Percentiles rank a stretch among this genome's conserved stretches.
phyloP scores from a whole-genome alignment of 148 eudicot genomes.

The Bassia scoparia region DNA sequence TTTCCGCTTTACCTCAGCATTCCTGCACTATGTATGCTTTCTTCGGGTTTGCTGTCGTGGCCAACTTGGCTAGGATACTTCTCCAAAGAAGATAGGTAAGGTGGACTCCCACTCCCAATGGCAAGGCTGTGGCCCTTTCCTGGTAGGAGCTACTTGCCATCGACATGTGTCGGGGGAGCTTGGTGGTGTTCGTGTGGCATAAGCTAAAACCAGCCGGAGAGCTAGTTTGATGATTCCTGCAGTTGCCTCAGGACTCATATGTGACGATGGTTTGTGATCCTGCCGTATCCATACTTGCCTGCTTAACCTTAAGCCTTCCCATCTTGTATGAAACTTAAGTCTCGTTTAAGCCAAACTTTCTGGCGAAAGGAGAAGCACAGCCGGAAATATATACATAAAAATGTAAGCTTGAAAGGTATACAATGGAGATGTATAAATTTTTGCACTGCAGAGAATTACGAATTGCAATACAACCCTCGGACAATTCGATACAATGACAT shows the following conservation, averaged over 20 bases:
- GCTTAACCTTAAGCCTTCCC: conserved; percentile 59
- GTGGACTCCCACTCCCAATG: conserved; percentile 80
- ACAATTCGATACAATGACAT: neutral
- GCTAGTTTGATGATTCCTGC: conserved; percentile 79
- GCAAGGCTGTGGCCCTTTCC: conserved; percentile 93
- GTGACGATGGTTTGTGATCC: conserved; percentile 89
- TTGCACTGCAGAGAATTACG: conserved; percentile 8
- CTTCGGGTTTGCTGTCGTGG: conserved; percentile 59
- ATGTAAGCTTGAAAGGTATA: neutral
- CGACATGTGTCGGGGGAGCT: conserved; percentile 81
- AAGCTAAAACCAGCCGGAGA: conserved; percentile 41
- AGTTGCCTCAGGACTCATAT: conserved; percentile 81
- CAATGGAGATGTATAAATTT: neutral
- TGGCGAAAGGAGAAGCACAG: neutral
- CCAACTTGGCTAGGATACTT: conserved; percentile 55
- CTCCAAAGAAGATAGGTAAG: conserved; percentile 42
- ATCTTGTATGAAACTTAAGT: conserved; percentile 69
- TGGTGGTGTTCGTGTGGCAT: conserved; percentile 64
- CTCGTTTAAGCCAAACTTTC: conserved; percentile 16
- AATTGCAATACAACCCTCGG: too few relatives aligned
- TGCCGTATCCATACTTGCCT: conserved; percentile 75
- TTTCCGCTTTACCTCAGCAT: conserved; percentile 76
- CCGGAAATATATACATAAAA: neutral
- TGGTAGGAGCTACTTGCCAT: conserved; percentile 81
- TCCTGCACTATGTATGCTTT: conserved; percentile 73